Percentiles rank a stretch among this genome's conserved stretches.
phyloP scores from a whole-genome alignment of 495 filamentous ascomycete species.

The Alectoria sarmentosa region DNA sequence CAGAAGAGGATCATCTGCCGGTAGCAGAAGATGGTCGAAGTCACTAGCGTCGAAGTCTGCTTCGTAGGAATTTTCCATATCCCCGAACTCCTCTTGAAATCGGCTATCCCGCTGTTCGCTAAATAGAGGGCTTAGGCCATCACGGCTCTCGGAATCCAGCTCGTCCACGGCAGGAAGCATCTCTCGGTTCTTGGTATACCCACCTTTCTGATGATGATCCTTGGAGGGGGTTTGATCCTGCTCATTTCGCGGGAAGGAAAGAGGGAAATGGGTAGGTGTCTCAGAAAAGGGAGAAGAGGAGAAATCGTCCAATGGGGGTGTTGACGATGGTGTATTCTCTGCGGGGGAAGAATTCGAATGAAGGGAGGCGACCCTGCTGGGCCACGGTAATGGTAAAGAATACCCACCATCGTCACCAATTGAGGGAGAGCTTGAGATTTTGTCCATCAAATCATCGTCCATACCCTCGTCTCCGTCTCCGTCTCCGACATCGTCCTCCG shows the following conservation, averaged over 20 bases:
- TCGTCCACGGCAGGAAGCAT: slow-evolving; percentile 18
- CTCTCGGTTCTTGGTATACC: slow-evolving; percentile 38
- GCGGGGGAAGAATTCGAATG: slow-evolving; percentile 33
- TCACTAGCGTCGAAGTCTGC: slow-evolving; percentile 29
- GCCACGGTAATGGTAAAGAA: slow-evolving; percentile 38
- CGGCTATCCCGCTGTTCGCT: slow-evolving; percentile 5
- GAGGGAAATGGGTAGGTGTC: slow-evolving; percentile 41
- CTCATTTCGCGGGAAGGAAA: slow-evolving; percentile 28
- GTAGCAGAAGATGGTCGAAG: slow-evolving; percentile 34
- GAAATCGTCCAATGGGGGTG: slow-evolving; percentile 27
- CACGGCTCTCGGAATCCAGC: slow-evolving; percentile 13
- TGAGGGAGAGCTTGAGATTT: slow-evolving; percentile 94
- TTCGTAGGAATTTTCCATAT: slow-evolving; percentile 21
- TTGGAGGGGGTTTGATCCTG: slow-evolving; percentile 34
- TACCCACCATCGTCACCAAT: slow-evolving; percentile 92
- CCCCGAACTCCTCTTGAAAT: slow-evolving; percentile 15
- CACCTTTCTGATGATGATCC: slow-evolving; percentile 56
- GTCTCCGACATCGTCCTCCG: slow-evolving; percentile 59
- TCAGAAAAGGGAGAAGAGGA: slow-evolving; percentile 50
- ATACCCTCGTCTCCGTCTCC: slow-evolving; percentile 66
- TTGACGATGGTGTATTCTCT: slow-evolving; percentile 22
- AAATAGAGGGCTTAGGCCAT: slow-evolving; percentile 7
- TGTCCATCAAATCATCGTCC: slow-evolving; percentile 92
- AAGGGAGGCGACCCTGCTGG: slow-evolving; percentile 37
- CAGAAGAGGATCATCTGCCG: slow-evolving; percentile 36